phyloP scores from a whole-genome alignment of 306 rosid species.

The Prosopis cineraria region DNA sequence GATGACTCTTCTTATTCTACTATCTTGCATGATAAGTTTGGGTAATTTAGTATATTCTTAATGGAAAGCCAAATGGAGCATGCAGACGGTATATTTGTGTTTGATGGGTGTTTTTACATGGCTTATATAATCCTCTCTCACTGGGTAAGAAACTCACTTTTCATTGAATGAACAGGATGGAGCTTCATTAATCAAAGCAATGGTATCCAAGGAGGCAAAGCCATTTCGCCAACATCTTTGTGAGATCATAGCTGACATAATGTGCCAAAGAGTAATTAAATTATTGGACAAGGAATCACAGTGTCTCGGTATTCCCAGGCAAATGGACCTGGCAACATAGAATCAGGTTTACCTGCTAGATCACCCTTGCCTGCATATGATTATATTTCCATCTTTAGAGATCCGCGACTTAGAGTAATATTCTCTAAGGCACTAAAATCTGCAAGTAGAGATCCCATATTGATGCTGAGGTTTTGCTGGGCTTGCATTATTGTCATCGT shows the following conservation, averaged over 20 bases:
- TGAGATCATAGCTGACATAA: slow-evolving; percentile 58
- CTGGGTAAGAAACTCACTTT: slow-evolving; percentile 28
- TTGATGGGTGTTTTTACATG: slow-evolving; percentile 20
- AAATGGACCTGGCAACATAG: slow-evolving; percentile 51
- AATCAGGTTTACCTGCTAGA: slow-evolving; percentile 50
- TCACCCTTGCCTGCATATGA: slow-evolving; percentile 46
- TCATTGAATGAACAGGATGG: slow-evolving; percentile 67
- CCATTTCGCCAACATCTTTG: slow-evolving; percentile 65
- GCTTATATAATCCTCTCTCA: neutral
- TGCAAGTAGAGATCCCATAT: slow-evolving; percentile 53
- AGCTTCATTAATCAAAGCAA: slow-evolving; percentile 76
- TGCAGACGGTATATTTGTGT: neutral
- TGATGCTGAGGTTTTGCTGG: slow-evolving; percentile 74
- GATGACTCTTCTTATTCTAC: neutral
- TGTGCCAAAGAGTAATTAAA: slow-evolving; percentile 65
- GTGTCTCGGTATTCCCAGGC: slow-evolving; percentile 44
- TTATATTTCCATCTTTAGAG: slow-evolving; percentile 59
- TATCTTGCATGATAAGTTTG: slow-evolving; percentile 22
- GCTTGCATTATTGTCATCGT: slow-evolving; percentile 54
- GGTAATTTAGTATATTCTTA: neutral
- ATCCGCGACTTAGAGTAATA: slow-evolving; percentile 75
- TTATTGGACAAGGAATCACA: slow-evolving; percentile 48
- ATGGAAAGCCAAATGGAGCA: neutral
- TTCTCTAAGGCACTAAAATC: slow-evolving; percentile 63
- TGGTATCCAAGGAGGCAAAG: slow-evolving; percentile 79